These are phyloP conservation scores for Aurantiochytrium sp. DNA, from an alignment of 108 stramenopile genomes.

Conservation along the genomic window DNA sequence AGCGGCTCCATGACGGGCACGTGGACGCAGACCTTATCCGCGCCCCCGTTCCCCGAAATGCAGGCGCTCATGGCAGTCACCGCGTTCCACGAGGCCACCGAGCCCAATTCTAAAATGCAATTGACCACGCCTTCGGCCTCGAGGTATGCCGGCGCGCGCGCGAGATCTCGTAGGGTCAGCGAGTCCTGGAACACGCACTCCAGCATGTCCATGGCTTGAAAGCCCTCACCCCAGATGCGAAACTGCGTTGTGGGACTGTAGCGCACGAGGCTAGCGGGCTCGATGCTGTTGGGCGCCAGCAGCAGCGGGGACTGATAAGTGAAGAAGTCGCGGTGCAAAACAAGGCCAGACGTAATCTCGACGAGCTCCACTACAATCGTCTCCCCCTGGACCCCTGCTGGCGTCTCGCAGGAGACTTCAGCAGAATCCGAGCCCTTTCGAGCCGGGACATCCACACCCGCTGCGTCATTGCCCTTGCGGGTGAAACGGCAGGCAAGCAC, in stretches of 20 bases:
- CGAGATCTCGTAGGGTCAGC: neutral
- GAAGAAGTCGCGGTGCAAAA: neutral
- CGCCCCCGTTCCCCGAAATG: neutral
- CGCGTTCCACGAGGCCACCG: neutral
- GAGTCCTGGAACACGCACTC: neutral
- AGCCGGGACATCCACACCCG: too few species aligned
- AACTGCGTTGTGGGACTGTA: neutral
- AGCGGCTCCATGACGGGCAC: neutral
- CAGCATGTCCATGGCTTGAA: neutral
- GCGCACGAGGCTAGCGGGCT: neutral
- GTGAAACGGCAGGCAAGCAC: too few species aligned
- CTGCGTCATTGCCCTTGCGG: too few species aligned
- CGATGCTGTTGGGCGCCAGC: neutral
- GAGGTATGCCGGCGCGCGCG: neutral
- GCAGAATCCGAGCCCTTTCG: neutral
- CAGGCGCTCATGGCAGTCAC: neutral
- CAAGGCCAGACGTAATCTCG: neutral
- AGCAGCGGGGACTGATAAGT: neutral
- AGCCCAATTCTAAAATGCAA: neutral
- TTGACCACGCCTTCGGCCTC: neutral
- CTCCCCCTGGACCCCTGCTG: neutral
- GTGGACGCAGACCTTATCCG: neutral
- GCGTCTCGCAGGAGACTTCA: neutral
- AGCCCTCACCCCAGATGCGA: neutral
- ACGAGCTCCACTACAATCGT: neutral